Percentiles rank a stretch among this genome's conserved stretches.
Evolutionary conservation across 164 flowering plant species (phyloP).

Genomic region (Saururus chinensis): DNA sequence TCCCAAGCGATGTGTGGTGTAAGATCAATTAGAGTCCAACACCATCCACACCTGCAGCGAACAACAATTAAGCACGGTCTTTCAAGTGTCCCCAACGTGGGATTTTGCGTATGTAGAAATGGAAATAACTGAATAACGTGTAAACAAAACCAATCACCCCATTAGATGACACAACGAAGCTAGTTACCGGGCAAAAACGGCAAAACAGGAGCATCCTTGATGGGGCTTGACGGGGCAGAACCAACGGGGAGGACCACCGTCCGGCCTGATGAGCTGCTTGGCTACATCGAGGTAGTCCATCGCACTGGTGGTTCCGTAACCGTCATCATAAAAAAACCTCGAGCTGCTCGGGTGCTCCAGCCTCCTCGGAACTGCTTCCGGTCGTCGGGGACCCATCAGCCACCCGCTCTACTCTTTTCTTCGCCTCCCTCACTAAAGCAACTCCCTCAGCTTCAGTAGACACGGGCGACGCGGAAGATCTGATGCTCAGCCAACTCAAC

Average conservation of each 20-base stretch:
- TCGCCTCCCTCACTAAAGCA: not conserved
- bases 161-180: no score
- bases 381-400: not conserved
- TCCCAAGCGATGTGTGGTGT: constrained; percentile 78
- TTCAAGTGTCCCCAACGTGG: not conserved
- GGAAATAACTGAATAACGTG: not conserved
- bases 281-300: constrained; percentile 57
- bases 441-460: not conserved
- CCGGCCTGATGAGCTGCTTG: constrained; percentile 42
- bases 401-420: not conserved
- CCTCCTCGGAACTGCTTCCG: not conserved
- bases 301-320: constrained; percentile 46
- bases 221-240: constrained; percentile 50
- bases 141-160: not conserved
- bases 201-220: constrained; percentile 52
- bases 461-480: not conserved
- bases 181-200: constrained; percentile 80
- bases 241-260: constrained; percentile 87
- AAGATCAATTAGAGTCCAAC: constrained; percentile 61
- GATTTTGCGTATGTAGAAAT: not conserved
- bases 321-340: constrained; percentile 67
- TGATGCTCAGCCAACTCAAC: no score
- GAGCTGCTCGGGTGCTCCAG: constrained; percentile 18
- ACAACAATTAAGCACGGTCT: not conserved
- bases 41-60: constrained; percentile 59